Evolutionary conservation across 352 stramenopile genomes (phyloP).

Genomic region (Pythium brassicae): DNA sequence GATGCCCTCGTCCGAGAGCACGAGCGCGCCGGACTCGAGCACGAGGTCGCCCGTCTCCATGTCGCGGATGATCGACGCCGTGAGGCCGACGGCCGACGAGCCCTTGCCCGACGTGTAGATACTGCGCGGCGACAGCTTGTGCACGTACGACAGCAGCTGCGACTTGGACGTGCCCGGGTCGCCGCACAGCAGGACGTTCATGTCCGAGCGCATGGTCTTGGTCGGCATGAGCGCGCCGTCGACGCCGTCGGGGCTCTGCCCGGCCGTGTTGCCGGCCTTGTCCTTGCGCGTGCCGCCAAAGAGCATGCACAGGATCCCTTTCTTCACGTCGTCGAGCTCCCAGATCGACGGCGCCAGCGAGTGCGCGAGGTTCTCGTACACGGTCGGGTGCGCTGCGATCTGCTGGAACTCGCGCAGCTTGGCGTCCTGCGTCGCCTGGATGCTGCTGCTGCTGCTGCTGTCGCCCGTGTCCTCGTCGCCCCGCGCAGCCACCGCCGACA

Average conservation of each 20-base stretch:
- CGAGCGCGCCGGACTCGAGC: slow-evolving; percentile 95
- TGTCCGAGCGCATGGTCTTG: slow-evolving; percentile 92
- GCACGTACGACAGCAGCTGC: slow-evolving; percentile 97
- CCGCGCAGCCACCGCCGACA: slow-evolving; percentile 11
- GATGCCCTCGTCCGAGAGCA: slow-evolving; percentile 97
- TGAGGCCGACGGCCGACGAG: slow-evolving; percentile 97
- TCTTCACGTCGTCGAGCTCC: slow-evolving; percentile 99
- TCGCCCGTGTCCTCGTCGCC: slow-evolving; percentile 12
- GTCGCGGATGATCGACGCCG: slow-evolving; percentile 94
- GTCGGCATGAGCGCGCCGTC: slow-evolving; percentile 37
- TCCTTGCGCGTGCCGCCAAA: slow-evolving; percentile 95
- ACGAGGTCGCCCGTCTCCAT: slow-evolving; percentile 97
- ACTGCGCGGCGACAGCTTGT: slow-evolving; percentile 94
- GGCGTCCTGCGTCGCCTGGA: slow-evolving; percentile 45
- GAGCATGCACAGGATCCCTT: slow-evolving; percentile 97
- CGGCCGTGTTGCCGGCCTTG: slow-evolving; percentile 23
- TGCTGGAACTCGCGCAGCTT: slow-evolving; percentile 67
- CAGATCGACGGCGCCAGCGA: slow-evolving; percentile 84
- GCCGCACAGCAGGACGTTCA: slow-evolving; percentile 98
- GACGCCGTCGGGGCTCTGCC: slow-evolving; percentile 23
- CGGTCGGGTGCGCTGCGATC: slow-evolving; percentile 73
- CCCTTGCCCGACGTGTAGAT: slow-evolving; percentile 99
- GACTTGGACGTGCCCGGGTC: slow-evolving; percentile 98
- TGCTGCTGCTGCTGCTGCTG: slow-evolving; percentile 27
- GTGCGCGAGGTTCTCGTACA: slow-evolving; percentile 80